phyloP scores from a whole-genome alignment of 1,284 basidiomycete species.

The Puccinia brachypodii region DNA sequence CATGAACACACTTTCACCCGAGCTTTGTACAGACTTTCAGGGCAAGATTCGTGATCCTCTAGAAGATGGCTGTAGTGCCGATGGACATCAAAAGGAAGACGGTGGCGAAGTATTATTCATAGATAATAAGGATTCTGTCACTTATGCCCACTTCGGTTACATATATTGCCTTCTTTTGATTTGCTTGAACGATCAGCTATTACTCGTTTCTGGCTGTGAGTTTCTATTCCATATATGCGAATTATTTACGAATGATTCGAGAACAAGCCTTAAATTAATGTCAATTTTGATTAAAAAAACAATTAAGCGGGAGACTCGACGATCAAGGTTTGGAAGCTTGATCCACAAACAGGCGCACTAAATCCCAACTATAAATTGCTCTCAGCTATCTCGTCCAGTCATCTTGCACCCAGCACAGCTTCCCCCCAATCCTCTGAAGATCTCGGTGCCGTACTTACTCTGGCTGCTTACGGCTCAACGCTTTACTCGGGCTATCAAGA shows the following conservation, averaged over 20 bases:
- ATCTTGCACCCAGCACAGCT: conserved; percentile 1
- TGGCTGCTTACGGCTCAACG: conserved; percentile 36
- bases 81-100: conserved; percentile 13
- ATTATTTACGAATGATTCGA: not conserved
- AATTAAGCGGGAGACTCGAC: conserved; percentile 47
- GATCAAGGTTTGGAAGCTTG: conserved; percentile 45
- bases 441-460: conserved; percentile 41
- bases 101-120: conserved; percentile 31
- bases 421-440: conserved; percentile 12
- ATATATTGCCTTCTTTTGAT: conserved; percentile 41
- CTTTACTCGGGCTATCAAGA: conserved; percentile 48
- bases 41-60: not conserved
- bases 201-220: conserved; percentile 47
- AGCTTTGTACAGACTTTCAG: not conserved
- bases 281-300: not conserved
- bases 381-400: not conserved
- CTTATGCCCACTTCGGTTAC: conserved; percentile 48
- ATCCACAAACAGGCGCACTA: conserved; percentile 25
- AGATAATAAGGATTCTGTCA: conserved; percentile 24
- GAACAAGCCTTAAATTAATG: not conserved
- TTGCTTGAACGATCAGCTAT: conserved; percentile 37
- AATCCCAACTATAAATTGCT: conserved; percentile 24
- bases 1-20: not conserved
- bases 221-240: not conserved
- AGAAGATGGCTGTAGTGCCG: conserved; percentile 16